phyloP scores from a whole-genome alignment of 176 grass and related monocot genomes.

The Raddia distichophylla region DNA sequence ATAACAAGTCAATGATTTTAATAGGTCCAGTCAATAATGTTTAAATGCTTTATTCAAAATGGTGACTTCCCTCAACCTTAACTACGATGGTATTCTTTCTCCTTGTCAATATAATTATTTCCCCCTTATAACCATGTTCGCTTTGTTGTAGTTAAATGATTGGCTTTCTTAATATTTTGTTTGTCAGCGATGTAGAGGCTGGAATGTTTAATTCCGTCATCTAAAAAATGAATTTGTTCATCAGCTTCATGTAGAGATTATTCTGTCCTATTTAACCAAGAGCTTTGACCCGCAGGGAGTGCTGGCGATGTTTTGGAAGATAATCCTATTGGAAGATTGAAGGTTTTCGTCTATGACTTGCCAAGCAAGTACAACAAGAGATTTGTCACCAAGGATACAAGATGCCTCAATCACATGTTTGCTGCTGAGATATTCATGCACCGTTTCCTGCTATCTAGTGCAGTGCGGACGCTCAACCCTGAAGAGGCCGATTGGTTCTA shows the following conservation, averaged over 20 bases:
- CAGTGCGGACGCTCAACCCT: constrained; percentile 73
- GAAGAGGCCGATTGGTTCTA: constrained; percentile 93
- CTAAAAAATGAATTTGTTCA: neutral
- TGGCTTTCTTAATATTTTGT: neutral
- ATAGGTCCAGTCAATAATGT: neutral
- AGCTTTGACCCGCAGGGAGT: constrained; percentile 58
- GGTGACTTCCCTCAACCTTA: neutral
- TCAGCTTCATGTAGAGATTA: constrained; percentile 8
- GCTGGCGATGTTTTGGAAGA: constrained; percentile 92
- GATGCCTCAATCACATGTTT: constrained; percentile 87
- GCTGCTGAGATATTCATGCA: constrained; percentile 91
- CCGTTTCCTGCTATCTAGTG: constrained; percentile 73
- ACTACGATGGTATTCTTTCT: neutral
- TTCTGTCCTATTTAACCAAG: constrained; percentile 25
- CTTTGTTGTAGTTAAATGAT: constrained; percentile 6
- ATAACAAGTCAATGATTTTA: neutral
- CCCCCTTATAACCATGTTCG: neutral
- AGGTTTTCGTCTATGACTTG: constrained; percentile 78
- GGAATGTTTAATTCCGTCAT: no score
- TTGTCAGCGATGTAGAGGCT: no score
- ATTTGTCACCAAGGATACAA: constrained; percentile 66
- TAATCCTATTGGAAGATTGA: constrained; percentile 73
- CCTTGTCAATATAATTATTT: neutral
- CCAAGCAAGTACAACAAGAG: constrained; percentile 87
- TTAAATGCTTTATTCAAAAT: neutral